Percentiles rank a stretch among this genome's conserved stretches.
These are phyloP conservation scores for Auricularia sp. DNA, from an alignment of 768 basidiomycete species.

Conservation along the genomic window DNA sequence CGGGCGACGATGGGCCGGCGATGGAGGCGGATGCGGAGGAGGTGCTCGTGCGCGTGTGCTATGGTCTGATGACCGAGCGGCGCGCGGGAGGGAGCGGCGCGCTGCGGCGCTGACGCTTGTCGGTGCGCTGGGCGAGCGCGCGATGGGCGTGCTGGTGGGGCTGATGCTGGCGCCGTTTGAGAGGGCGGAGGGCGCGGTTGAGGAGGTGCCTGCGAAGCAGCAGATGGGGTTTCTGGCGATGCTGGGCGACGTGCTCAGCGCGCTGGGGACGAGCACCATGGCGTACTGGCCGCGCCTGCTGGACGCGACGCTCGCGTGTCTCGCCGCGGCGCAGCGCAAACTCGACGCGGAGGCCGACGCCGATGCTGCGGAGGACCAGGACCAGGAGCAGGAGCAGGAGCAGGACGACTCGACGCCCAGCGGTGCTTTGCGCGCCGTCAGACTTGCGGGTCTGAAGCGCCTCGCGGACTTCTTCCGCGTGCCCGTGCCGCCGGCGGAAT, in stretches of 20 bases:
- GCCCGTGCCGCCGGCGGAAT: slow-evolving; percentile 37
- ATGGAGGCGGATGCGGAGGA: slow-evolving; percentile 42
- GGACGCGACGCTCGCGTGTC: slow-evolving; percentile 53
- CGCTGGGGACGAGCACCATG: slow-evolving; percentile 65
- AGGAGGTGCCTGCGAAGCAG: slow-evolving; percentile 42
- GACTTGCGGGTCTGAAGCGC: slow-evolving; percentile 79
- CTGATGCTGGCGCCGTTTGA: slow-evolving; percentile 51
- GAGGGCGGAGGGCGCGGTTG: slow-evolving; percentile 12
- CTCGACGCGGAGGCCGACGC: slow-evolving; percentile 25
- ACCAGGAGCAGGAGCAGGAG: slow-evolving; percentile 27
- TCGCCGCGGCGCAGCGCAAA: slow-evolving; percentile 52
- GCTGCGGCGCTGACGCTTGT: slow-evolving; percentile 68
- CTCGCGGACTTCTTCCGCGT: slow-evolving; percentile 80
- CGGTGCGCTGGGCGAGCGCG: slow-evolving; percentile 57
- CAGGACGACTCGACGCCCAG: slow-evolving; percentile 25
- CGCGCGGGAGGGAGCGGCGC: slow-evolving; percentile 54
- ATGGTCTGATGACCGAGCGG: slow-evolving; percentile 79
- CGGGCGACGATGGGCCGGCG: slow-evolving; percentile 35
- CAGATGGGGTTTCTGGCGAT: slow-evolving; percentile 78
- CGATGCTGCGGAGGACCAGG: slow-evolving; percentile 22
- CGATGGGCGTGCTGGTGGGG: slow-evolving; percentile 69
- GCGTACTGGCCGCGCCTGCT: slow-evolving; percentile 69
- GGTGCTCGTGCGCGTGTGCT: slow-evolving; percentile 65
- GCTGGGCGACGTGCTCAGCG: slow-evolving; percentile 73
- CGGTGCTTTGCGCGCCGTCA: slow-evolving; percentile 44